Evolutionary conservation across 2,329 filamentous ascomycete genomes (phyloP).

Genomic region (Aspergillus sp.): DNA sequence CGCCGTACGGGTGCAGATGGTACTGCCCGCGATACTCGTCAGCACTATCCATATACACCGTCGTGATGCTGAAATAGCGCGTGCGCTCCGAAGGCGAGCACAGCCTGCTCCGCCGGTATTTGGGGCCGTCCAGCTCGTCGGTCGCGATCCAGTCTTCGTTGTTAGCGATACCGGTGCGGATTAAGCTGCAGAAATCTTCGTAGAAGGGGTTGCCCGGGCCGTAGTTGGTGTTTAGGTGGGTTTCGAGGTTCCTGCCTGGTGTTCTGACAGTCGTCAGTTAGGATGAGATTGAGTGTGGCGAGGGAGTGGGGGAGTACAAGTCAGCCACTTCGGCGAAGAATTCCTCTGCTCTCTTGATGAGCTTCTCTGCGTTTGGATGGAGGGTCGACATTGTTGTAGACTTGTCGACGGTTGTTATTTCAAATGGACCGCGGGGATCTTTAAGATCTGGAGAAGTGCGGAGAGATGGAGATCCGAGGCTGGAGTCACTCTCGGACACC

Average conservation of each 20-base stretch:
- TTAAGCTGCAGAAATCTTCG: constrained; percentile 43
- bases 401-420: background rate
- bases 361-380: constrained; percentile 9
- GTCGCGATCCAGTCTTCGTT: constrained; percentile 49
- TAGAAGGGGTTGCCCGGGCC: constrained; percentile 47
- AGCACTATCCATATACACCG: constrained; percentile 57
- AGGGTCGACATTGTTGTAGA: background rate
- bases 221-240: constrained; percentile 44
- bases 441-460: no score
- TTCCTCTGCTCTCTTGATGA: constrained; percentile 1
- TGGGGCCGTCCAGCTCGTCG: constrained; percentile 45
- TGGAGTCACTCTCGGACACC: no score
- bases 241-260: constrained; percentile 49
- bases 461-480: background rate
- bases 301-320: background rate
- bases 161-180: constrained; percentile 38
- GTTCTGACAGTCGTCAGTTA: constrained; percentile 32
- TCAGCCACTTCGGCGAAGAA: constrained; percentile 9
- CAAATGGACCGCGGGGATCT: no score
- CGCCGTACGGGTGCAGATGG: constrained; percentile 55
- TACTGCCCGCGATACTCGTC: constrained; percentile 55
- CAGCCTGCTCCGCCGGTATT: constrained; percentile 52
- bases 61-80: constrained; percentile 56
- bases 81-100: constrained; percentile 48
- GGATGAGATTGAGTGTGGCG: no score